These are phyloP conservation scores for Lophium mytilinum DNA, from an alignment of 495 filamentous ascomycete species.

Conservation along the genomic window DNA sequence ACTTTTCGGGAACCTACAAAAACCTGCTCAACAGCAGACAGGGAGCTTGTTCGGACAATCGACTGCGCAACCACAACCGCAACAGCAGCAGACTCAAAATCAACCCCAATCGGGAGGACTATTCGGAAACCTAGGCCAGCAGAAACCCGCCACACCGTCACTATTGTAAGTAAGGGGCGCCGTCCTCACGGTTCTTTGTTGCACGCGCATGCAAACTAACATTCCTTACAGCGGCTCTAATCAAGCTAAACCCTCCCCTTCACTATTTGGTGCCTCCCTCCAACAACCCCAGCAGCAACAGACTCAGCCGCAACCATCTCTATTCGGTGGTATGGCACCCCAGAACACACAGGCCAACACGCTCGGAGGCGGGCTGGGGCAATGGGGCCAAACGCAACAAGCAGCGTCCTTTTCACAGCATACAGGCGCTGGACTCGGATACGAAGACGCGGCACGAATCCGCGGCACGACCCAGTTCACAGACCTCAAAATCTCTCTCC, in stretches of 20 bases:
- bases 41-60: constrained; percentile 34
- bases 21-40: constrained; percentile 16
- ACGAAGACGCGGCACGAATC: constrained; percentile 61
- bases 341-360: constrained; percentile 17
- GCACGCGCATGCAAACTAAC: constrained; percentile 14
- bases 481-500: constrained; percentile 77
- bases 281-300: constrained; percentile 17
- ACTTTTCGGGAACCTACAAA: constrained; percentile 32
- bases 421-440: constrained; percentile 60
- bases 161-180: constrained; percentile 23
- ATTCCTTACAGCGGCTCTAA: constrained; percentile 15
- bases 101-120: constrained; percentile 31
- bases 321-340: constrained; percentile 24
- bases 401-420: constrained; percentile 23
- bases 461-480: constrained; percentile 81
- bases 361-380: not conserved
- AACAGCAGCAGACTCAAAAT: constrained; percentile 25
- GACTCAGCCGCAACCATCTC: constrained; percentile 15
- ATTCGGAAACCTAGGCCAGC: constrained; percentile 29
- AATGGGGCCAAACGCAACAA: constrained; percentile 20
- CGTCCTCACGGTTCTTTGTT: not conserved
- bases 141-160: constrained; percentile 13
- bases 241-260: constrained; percentile 14
- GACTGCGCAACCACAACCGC: constrained; percentile 31
- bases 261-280: constrained; percentile 28